phyloP scores from a whole-genome alignment of 495 filamentous ascomycete genomes.

The Daldinia childiae region DNA sequence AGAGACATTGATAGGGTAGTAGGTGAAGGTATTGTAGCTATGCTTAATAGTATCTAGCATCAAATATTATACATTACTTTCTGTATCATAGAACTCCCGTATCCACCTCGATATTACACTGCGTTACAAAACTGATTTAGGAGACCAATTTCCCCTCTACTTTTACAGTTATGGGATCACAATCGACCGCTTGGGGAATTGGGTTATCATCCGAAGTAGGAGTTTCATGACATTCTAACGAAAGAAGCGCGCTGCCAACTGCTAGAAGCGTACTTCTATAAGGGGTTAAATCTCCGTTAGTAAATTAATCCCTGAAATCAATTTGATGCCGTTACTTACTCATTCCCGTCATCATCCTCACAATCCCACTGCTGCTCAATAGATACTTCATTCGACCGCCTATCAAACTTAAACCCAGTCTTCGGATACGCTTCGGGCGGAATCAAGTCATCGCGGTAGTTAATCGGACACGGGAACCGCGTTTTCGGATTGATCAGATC shows the following conservation, averaged over 20 bases:
- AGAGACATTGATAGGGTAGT: neutral
- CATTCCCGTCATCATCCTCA: constrained; percentile 8
- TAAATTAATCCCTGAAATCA: neutral
- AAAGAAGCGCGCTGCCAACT: constrained; percentile 6
- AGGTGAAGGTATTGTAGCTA: neutral
- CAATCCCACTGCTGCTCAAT: constrained; percentile 25
- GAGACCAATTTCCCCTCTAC: constrained; percentile 5
- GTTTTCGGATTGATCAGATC: constrained; percentile 11
- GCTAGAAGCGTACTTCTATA: constrained; percentile 11
- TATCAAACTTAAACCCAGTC: constrained; percentile 24
- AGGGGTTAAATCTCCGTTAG: neutral
- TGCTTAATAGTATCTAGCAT: too few relatives aligned
- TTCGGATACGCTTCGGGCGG: constrained; percentile 30
- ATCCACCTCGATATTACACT: neutral
- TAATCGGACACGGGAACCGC: constrained; percentile 21
- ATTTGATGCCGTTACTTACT: constrained; percentile 6
- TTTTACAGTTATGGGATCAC: constrained; percentile 5
- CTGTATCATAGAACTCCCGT: neutral
- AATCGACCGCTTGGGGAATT: neutral
- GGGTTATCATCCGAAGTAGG: neutral
- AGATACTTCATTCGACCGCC: constrained; percentile 7
- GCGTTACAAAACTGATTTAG: neutral
- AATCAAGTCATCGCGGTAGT: constrained; percentile 24
- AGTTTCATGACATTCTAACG: constrained; percentile 15
- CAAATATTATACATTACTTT: neutral